Evolutionary conservation across 257 asterid species (phyloP).

Genomic region (Lavandula angustifolia): DNA sequence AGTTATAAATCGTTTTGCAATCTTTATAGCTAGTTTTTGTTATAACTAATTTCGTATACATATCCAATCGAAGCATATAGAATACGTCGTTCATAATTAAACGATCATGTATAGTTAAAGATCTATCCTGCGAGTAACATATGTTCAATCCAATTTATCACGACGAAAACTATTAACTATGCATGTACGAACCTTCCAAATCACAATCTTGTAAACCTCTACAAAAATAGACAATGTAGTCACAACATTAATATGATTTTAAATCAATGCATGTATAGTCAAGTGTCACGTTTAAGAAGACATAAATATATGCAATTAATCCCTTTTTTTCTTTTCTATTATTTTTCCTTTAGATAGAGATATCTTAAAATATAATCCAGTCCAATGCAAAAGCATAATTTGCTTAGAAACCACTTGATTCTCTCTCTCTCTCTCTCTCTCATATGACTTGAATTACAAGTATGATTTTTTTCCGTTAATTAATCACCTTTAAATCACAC

Average conservation of each 20-base stretch:
- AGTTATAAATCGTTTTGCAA: not conserved
- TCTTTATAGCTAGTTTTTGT: not conserved
- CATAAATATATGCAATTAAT: slow-evolving; percentile 21
- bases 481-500: slow-evolving; percentile 28
- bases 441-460: slow-evolving; percentile 52
- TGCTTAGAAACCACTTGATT: slow-evolving; percentile 69
- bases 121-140: too few species aligned
- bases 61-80: too few species aligned
- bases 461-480: slow-evolving; percentile 38
- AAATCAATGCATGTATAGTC: slow-evolving; percentile 24
- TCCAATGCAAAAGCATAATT: slow-evolving; percentile 48
- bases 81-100: too few species aligned
- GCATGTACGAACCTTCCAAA: not conserved
- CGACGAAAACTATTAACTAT: slow-evolving; percentile 25
- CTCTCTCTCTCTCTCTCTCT: slow-evolving; percentile 31
- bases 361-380: slow-evolving; percentile 58
- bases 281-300: slow-evolving; percentile 32
- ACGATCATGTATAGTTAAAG: too few species aligned
- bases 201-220: slow-evolving; percentile 20
- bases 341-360: slow-evolving; percentile 34
- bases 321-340: slow-evolving; percentile 14
- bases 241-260: slow-evolving; percentile 14
- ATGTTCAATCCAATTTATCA: slow-evolving; percentile 6
- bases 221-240: slow-evolving; percentile 17
- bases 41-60: too few species aligned